A percentile compares a stretch with the other conserved stretches of the same genome.
Evolutionary conservation across 768 basidiomycete species (phyloP).

Genomic region (Calocera cornea): DNA sequence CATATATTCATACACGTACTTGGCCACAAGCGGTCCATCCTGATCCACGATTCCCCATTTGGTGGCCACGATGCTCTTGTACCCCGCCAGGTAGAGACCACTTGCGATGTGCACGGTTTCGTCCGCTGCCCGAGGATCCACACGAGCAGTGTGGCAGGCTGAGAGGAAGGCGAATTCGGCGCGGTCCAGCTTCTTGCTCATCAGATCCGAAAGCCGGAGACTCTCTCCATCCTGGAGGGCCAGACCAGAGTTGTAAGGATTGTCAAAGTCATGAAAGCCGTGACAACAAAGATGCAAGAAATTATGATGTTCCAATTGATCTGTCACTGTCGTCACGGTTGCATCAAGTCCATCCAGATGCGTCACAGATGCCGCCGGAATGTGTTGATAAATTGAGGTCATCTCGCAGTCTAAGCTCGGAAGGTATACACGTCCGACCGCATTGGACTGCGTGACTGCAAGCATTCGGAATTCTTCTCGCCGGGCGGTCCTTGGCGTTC

Average conservation of each 20-base stretch:
- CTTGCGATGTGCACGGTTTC: not conserved
- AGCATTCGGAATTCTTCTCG: not conserved
- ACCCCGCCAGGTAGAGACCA: not conserved
- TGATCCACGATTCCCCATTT: not conserved
- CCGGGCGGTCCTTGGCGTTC: not conserved
- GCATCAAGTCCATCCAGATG: not conserved
- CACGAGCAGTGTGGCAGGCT: not conserved
- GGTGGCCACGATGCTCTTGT: not conserved
- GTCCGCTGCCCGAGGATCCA: not conserved
- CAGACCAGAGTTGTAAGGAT: not conserved
- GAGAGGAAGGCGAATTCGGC: slow-evolving; percentile 2
- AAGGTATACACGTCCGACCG: not conserved
- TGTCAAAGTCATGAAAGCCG: not conserved
- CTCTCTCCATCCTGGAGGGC: not conserved
- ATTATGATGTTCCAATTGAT: not conserved
- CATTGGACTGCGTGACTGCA: not conserved
- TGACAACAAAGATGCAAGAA: not conserved
- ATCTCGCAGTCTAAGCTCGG: not conserved
- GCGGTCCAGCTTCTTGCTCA: not conserved
- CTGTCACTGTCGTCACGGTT: not conserved
- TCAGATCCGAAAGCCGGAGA: not conserved
- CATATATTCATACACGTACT: not conserved
- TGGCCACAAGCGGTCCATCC: not conserved
- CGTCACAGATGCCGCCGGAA: not conserved
- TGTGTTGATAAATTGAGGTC: not conserved